phyloP scores from a whole-genome alignment of 805 yeast species.

The Hanseniaspora vineae region DNA sequence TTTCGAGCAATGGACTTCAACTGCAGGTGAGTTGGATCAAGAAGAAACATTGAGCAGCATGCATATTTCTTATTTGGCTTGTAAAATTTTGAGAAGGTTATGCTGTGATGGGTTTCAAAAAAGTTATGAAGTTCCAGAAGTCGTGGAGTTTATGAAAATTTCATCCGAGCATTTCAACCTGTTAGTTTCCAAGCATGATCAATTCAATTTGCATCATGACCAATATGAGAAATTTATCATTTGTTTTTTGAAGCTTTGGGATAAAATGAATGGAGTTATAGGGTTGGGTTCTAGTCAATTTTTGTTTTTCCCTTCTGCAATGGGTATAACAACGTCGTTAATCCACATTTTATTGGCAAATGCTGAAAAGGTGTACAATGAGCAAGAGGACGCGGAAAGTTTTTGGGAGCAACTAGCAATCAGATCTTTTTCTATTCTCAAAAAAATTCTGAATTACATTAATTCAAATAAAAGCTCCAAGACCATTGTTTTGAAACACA shows the following conservation, averaged over 20 bases:
- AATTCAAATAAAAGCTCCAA: constrained; percentile 52
- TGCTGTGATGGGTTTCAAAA: constrained; percentile 65
- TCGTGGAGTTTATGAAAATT: constrained; percentile 46
- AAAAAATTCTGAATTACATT: constrained; percentile 47
- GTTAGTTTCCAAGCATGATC: constrained; percentile 42
- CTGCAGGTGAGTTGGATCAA: constrained; percentile 14
- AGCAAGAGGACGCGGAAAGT: constrained; percentile 33
- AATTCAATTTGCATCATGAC: constrained; percentile 23
- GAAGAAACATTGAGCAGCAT: constrained; percentile 34
- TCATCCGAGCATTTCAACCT: constrained; percentile 48
- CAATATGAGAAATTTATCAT: constrained; percentile 56
- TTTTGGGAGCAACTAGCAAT: constrained; percentile 70
- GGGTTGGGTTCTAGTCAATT: constrained; percentile 49
- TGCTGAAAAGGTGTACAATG: constrained; percentile 51
- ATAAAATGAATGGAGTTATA: constrained; percentile 28
- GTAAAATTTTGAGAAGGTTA: constrained; percentile 63
- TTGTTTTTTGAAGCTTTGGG: constrained; percentile 65
- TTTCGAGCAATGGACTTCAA: constrained; percentile 50
- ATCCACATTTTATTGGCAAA: constrained; percentile 48
- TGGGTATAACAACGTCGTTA: constrained; percentile 47
- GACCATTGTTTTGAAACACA: constrained; percentile 38
- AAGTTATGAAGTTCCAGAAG: constrained; percentile 36
- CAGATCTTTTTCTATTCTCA: constrained; percentile 50
- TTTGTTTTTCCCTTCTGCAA: constrained; percentile 59
- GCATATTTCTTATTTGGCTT: constrained; percentile 65